Evolutionary conservation across 1,284 basidiomycete genomes (phyloP), one percentile per base, ranked within the genome.

Genomic region (Moesziomyces aphidis): DNA sequence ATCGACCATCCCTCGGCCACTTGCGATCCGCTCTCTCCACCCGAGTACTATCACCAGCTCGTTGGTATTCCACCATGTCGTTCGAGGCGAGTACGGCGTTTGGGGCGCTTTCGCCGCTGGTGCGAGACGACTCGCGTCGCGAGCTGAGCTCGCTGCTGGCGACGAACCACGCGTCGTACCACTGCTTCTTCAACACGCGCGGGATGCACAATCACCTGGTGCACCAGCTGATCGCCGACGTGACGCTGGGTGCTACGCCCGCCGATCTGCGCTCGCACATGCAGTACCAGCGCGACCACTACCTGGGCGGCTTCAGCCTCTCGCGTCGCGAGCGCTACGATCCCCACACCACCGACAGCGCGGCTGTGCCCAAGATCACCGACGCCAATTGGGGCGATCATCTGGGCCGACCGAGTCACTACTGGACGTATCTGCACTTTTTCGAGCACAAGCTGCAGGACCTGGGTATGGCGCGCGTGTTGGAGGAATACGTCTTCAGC

Each of bases 341-440:
- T 48, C 71, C 66, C 0, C 42, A 54, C 44, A 19, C 52, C 11
- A 4, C 50, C 3, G 17, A n/a, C 17, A 21, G 11, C 9, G 13
- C 2, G 1, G 5, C 2, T 5, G 59, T 68, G 21, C 36, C 58
- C 6, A 53, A 46, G 36, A 63, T 75, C 57, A 47, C 6, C 13
- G 28, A 43, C 22, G 42, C 10, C 17, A 77, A 75, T 24, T 79
- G 77, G 77, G 58, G 22, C 4, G n/a, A 68, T 23, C 61, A 64
- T 26, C 31, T 77, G n/a, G 75, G 73, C 2, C 55, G 61, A 13
- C 50, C 59, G 1, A 47, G 60, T 1, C 57, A 52, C 54, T 79
- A 77, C 53, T 79, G 77, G 77, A 34, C 52, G n/a, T 79, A 76
- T 28, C 53, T 79, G 13, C 55, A 55, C 31, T 79, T 73, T 44